These are phyloP conservation scores for Mortierella alpina DNA, from an alignment of 192 early-diverging fungal genomes.

Conservation along the genomic window DNA sequence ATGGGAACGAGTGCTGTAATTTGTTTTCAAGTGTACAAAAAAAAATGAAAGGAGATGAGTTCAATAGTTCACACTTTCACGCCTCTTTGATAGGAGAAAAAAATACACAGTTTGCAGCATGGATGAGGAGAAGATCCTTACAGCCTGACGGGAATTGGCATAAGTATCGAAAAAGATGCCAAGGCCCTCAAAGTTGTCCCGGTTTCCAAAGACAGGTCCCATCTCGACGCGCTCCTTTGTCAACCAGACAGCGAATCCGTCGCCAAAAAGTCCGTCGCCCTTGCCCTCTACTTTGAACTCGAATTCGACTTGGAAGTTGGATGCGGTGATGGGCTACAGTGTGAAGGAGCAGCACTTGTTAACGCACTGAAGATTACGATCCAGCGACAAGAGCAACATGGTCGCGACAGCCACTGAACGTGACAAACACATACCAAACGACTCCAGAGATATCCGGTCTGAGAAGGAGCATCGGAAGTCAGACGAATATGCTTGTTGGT, in stretches of 20 bases:
- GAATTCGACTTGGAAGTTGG: slow-evolving; percentile 89
- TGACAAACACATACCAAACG: slow-evolving; percentile 56
- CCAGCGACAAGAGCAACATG: neutral
- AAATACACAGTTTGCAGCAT: neutral
- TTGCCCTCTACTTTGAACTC: slow-evolving; percentile 89
- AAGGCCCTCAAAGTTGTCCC: slow-evolving; percentile 89
- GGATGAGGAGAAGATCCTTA: slow-evolving; percentile 22
- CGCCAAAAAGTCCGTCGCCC: slow-evolving; percentile 84
- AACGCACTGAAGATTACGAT: neutral
- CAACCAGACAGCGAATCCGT: slow-evolving; percentile 97
- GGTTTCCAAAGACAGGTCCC: slow-evolving; percentile 92
- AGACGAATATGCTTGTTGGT: slow-evolving; percentile 88
- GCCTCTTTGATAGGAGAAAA: too few species aligned
- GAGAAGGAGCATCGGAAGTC: slow-evolving; percentile 83
- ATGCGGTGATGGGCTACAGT: slow-evolving; percentile 70
- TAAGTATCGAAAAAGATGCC: slow-evolving; percentile 99
- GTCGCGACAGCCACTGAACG: neutral
- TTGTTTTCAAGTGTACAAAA: neutral
- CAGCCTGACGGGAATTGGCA: slow-evolving; percentile 75
- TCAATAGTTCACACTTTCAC: neutral
- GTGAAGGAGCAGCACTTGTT: neutral
- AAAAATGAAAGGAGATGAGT: neutral
- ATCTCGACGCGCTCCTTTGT: slow-evolving; percentile 73
- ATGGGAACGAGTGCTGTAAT: slow-evolving; percentile 74
- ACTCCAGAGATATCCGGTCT: slow-evolving; percentile 87